Percentiles rank a stretch among this genome's conserved stretches.
These are phyloP conservation scores for Micractinium conductrix DNA, from an alignment of 139 green algal genomes.

Conservation along the genomic window DNA sequence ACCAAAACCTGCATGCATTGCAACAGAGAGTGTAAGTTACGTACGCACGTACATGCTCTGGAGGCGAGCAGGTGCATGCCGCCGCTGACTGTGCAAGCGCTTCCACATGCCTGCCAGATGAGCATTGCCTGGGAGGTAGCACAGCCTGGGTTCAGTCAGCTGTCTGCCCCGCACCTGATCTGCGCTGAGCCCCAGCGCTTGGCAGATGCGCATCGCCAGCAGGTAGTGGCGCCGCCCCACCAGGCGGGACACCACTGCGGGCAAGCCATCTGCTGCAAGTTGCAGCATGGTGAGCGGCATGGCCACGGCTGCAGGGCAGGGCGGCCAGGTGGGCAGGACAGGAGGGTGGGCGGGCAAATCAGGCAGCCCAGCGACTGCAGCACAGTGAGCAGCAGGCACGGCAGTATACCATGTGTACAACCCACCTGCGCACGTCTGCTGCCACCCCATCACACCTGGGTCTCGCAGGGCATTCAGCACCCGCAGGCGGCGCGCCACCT, in stretches of 20 bases:
- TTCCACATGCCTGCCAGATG: too few species aligned
- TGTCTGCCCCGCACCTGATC: neutral
- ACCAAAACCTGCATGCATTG: conserved; percentile 56
- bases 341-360: too few species aligned
- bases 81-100: too few species aligned
- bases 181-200: conserved; percentile 50
- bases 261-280: conserved; percentile 67
- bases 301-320: conserved; percentile 55
- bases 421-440: neutral
- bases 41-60: too few species aligned
- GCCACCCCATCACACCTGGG: conserved; percentile 5
- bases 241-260: conserved; percentile 73
- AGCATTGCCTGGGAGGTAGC: too few species aligned
- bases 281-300: conserved; percentile 77
- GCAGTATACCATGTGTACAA: neutral
- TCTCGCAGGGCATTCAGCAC: conserved; percentile 83
- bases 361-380: neutral
- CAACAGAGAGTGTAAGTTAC: too few species aligned
- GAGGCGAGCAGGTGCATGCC: too few species aligned
- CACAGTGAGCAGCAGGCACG: neutral
- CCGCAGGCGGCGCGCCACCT: conserved; percentile 63
- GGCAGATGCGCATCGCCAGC: conserved; percentile 67
- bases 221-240: conserved; percentile 66
- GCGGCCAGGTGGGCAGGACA: neutral
- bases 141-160: neutral